Evolutionary conservation across 139 green algal genomes (phyloP).

Genomic region (Coelastrella sp.): DNA sequence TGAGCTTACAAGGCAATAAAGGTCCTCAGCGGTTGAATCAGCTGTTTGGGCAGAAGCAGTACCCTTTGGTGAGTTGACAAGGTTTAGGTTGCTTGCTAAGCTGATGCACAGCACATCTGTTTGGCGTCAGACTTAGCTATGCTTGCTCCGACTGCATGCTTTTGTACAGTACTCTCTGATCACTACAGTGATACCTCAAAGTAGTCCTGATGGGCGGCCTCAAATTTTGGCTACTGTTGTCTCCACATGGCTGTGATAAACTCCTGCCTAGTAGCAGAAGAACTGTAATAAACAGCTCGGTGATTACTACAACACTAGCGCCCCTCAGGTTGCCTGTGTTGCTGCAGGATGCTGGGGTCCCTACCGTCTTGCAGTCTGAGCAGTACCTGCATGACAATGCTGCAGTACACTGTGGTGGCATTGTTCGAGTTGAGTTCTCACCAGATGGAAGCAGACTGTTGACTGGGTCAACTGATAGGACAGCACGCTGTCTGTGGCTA

Average conservation of each 20-base stretch:
- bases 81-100: too few species aligned
- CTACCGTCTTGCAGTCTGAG: not conserved
- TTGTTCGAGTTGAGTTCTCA: constrained; percentile 22
- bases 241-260: too few species aligned
- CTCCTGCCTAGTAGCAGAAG: too few species aligned
- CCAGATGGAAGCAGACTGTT: constrained; percentile 65
- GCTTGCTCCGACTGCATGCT: too few species aligned
- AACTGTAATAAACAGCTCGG: too few species aligned
- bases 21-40: constrained; percentile 41
- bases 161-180: too few species aligned
- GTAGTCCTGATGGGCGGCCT: too few species aligned
- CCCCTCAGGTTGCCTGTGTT: not conserved
- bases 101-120: too few species aligned
- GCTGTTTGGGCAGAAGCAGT: constrained; percentile 31
- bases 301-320: not conserved
- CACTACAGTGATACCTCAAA: too few species aligned
- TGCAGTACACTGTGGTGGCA: constrained; percentile 33
- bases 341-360: not conserved
- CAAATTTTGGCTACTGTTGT: too few species aligned
- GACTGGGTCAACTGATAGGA: constrained; percentile 61
- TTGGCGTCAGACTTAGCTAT: too few species aligned
- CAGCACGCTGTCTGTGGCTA: constrained; percentile 61
- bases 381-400: constrained; percentile 26
- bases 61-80: constrained; percentile 17
- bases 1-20: not conserved